Evolutionary conservation across 2,329 filamentous ascomycete genomes (phyloP).

Genomic region (Ophiostoma piceae): DNA sequence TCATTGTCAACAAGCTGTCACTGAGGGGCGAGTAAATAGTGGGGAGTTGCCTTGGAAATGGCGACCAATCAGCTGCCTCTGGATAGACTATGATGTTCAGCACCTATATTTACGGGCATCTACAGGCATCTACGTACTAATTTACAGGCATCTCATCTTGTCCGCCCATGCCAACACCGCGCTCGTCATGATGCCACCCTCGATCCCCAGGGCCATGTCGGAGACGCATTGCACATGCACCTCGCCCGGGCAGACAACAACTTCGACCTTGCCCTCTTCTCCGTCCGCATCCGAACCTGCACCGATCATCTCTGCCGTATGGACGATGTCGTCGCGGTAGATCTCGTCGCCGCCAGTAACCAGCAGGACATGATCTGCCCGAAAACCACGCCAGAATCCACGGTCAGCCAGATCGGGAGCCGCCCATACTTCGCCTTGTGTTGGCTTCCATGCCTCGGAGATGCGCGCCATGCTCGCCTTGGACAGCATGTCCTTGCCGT

Average conservation of each 20-base stretch:
- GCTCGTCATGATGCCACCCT: conserved; percentile 16
- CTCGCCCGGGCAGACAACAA: conserved; percentile 26
- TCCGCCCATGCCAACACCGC: conserved; percentile 15
- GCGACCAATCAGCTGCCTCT: conserved; percentile 16
- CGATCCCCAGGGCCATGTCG: conserved; percentile 24
- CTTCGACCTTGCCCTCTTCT: conserved; percentile 18
- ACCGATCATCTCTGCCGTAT: conserved; percentile 25
- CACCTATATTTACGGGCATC: neutral
- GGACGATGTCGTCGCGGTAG: conserved; percentile 25
- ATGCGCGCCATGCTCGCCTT: conserved; percentile 21
- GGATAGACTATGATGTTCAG: neutral
- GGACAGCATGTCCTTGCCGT: conserved; percentile 27
- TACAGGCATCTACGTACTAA: neutral
- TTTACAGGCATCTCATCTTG: neutral
- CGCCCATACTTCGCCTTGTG: conserved; percentile 26
- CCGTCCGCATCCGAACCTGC: conserved; percentile 14
- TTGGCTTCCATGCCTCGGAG: conserved; percentile 24
- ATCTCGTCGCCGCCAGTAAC: conserved; percentile 26
- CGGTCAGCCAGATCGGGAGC: conserved; percentile 23
- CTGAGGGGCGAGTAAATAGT: conserved; percentile 17
- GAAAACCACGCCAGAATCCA: conserved; percentile 25
- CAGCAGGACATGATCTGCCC: conserved; percentile 24
- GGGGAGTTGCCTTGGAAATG: neutral
- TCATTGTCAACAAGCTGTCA: conserved; percentile 22
- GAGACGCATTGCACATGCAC: conserved; percentile 25